Percentiles rank a stretch among this genome's conserved stretches.
phyloP scores from a whole-genome alignment of 306 rosid species.

The Trichosanthes truncata region DNA sequence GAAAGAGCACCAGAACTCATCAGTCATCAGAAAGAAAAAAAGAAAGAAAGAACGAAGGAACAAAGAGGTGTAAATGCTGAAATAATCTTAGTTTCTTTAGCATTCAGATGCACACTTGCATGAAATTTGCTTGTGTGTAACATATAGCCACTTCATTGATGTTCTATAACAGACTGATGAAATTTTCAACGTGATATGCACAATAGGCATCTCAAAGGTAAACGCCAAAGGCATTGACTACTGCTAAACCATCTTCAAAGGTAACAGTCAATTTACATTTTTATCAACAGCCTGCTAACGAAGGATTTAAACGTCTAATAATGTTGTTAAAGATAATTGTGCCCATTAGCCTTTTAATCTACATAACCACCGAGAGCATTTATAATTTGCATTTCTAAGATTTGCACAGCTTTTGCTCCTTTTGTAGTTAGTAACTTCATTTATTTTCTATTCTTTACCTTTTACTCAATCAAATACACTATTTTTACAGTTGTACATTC shows the following conservation, averaged over 20 bases:
- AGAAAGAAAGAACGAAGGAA: not conserved
- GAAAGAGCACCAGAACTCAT: slow-evolving; percentile 18
- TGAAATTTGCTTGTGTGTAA: not conserved
- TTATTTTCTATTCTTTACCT: not conserved
- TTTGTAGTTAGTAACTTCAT: not conserved
- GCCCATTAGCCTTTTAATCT: not conserved
- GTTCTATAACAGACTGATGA: not conserved
- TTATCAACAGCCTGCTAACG: not conserved
- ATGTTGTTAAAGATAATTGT: not conserved
- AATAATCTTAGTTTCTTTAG: not conserved
- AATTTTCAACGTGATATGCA: not conserved
- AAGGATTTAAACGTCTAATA: not conserved
- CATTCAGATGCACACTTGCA: not conserved
- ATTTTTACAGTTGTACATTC: not conserved
- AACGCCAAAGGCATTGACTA: not conserved
- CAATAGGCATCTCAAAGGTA: not conserved
- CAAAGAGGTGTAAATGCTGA: not conserved
- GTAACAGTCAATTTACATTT: not conserved
- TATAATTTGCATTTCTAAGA: not conserved
- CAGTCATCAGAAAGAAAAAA: slow-evolving; percentile 7
- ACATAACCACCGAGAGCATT: not conserved
- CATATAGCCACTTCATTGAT: not conserved
- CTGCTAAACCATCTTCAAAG: not conserved
- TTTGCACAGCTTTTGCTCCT: not conserved
- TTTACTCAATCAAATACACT: not conserved